These are phyloP conservation scores for Leccinum subgranulosum DNA, from an alignment of 768 basidiomycete genomes.

Conservation along the genomic window DNA sequence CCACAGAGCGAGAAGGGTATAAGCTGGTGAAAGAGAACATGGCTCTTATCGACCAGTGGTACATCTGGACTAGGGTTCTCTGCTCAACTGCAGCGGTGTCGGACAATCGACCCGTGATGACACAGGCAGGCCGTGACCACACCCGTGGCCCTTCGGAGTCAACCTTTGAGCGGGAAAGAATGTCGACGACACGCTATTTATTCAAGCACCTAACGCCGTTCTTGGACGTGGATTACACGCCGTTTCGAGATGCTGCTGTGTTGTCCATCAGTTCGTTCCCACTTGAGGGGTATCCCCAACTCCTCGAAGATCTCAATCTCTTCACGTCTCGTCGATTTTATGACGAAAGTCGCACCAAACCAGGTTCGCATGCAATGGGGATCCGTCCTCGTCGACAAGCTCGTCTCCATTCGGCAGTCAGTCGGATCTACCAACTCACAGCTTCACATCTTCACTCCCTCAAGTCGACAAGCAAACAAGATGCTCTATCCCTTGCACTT, in stretches of 20 bases:
- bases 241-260: conserved; percentile 84
- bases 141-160: conserved; percentile 66
- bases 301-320: conserved; percentile 80
- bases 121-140: conserved; percentile 60
- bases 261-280: conserved; percentile 88
- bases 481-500: conserved; percentile 74
- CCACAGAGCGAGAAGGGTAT: conserved; percentile 49
- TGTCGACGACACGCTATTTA: conserved; percentile 76
- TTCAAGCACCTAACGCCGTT: conserved; percentile 86
- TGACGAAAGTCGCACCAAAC: conserved; percentile 57
- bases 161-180: conserved; percentile 76
- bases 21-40: conserved; percentile 57
- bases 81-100: conserved; percentile 74
- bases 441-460: conserved; percentile 73
- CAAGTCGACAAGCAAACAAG: conserved; percentile 63
- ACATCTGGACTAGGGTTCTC: conserved; percentile 79
- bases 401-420: conserved; percentile 80
- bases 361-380: conserved; percentile 38
- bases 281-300: conserved; percentile 67
- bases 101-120: conserved; percentile 56
- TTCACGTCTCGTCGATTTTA: conserved; percentile 82
- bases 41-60: conserved; percentile 70
- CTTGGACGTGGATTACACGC: conserved; percentile 78
- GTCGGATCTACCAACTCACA: conserved; percentile 85
- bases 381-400: conserved; percentile 70